Evolutionary conservation across 78 protist genomes (phyloP).

Genomic region (Planoprotostelium fungivorum): DNA sequence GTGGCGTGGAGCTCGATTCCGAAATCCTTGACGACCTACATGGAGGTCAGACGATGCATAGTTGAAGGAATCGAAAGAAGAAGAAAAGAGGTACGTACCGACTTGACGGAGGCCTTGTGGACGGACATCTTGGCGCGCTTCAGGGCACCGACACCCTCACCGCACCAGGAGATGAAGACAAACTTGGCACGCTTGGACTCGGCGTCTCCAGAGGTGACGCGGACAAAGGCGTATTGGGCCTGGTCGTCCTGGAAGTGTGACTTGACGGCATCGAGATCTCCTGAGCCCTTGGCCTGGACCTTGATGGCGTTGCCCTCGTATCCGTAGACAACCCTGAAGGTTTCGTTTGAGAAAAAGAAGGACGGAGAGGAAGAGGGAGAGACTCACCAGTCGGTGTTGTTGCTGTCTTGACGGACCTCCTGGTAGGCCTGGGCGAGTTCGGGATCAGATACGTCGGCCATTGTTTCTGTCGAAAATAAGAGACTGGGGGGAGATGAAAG

Average conservation of each 20-base stretch:
- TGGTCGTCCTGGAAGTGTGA: constrained; percentile 13
- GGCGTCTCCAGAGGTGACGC: constrained; percentile 55
- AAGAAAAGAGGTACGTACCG: neutral
- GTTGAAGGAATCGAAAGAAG: neutral
- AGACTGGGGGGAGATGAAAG: too few relatives aligned
- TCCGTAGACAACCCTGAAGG: constrained; percentile 34
- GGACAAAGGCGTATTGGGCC: constrained; percentile 35
- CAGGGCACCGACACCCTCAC: constrained; percentile 44
- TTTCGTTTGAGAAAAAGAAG: neutral
- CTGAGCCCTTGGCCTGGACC: constrained; percentile 19
- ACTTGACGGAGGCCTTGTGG: constrained; percentile 66
- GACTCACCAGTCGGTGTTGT: constrained; percentile 54
- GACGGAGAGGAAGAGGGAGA: neutral
- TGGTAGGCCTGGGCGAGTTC: constrained; percentile 16
- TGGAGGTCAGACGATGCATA: neutral
- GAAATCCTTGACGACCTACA: constrained; percentile 23
- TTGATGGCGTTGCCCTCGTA: constrained; percentile 31
- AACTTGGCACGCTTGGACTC: constrained; percentile 71
- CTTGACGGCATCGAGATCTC: constrained; percentile 30
- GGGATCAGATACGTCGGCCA: constrained; percentile 62
- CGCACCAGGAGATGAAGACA: constrained; percentile 60
- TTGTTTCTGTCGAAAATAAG: too few relatives aligned
- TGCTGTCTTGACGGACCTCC: constrained; percentile 28
- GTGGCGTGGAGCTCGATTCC: constrained; percentile 19
- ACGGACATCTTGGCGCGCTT: constrained; percentile 60